A percentile compares a stretch with the other conserved stretches of the same genome.
phyloP scores from a whole-genome alignment of 345 rosid species.

The Rubroshorea leprosula region DNA sequence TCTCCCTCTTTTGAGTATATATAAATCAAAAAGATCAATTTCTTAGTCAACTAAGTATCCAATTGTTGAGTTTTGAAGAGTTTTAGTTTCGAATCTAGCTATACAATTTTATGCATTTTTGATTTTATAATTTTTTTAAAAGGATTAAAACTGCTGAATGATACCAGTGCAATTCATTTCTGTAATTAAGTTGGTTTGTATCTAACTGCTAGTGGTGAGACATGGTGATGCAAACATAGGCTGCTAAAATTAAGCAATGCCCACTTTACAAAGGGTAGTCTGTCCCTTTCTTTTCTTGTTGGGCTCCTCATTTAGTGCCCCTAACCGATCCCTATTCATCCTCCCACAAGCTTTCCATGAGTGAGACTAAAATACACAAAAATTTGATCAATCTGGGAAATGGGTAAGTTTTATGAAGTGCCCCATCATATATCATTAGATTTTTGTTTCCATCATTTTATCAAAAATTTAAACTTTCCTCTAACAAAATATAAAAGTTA shows the following conservation, averaged over 20 bases:
- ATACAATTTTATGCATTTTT: no score
- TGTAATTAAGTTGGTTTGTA: no score
- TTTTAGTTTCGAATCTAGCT: no score
- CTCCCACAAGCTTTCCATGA: conserved; percentile 15
- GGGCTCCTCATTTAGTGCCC: conserved; percentile 9
- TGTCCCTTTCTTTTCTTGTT: conserved; percentile 22
- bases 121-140: no score
- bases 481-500: background rate
- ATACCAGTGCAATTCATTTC: no score
- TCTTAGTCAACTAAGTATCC: background rate
- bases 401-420: background rate
- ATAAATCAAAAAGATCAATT: no score
- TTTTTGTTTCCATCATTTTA: background rate
- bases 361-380: background rate
- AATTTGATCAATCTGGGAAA: background rate
- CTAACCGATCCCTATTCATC: background rate
- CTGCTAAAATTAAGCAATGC: conserved; percentile 11
- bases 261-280: conserved; percentile 12
- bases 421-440: background rate
- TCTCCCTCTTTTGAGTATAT: background rate
- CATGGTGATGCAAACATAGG: conserved; percentile 13
- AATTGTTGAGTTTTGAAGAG: no score
- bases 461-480: no score
- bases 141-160: no score
- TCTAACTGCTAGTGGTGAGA: background rate